These are phyloP conservation scores for Elsinoe arachidis DNA, from an alignment of 2,329 filamentous ascomycete species.

Conservation along the genomic window DNA sequence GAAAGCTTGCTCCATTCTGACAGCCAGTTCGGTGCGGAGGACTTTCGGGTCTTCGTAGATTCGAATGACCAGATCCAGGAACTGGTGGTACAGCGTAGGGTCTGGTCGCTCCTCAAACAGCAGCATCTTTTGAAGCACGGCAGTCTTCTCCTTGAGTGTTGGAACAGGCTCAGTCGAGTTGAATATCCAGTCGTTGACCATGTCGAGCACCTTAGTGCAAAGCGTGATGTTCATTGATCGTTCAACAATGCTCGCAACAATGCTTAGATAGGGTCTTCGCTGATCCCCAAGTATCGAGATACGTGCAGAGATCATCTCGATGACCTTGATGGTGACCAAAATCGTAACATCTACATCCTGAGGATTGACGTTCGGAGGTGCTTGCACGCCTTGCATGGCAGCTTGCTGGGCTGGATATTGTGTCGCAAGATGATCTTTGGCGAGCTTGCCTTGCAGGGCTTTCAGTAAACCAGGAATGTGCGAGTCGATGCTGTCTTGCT, in stretches of 20 bases:
- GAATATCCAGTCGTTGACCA: conserved; percentile 97
- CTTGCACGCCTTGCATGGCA: conserved; percentile 31
- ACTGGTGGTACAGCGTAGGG: conserved; percentile 78
- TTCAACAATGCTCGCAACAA: conserved; percentile 88
- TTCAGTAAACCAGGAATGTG: conserved; percentile 89
- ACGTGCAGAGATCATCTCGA: conserved; percentile 81
- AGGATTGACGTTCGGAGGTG: conserved; percentile 52
- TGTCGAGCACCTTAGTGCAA: conserved; percentile 84
- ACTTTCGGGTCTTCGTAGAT: conserved; percentile 98
- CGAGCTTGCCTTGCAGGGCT: conserved; percentile 81
- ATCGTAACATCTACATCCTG: conserved; percentile 85
- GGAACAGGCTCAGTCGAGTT: conserved; percentile 90
- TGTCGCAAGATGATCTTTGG: conserved; percentile 79
- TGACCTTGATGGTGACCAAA: conserved; percentile 84
- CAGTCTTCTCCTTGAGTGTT: conserved; percentile 96
- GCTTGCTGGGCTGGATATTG: conserved; percentile 53
- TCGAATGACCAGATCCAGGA: conserved; percentile 88
- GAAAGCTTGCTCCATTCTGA: conserved; percentile 96
- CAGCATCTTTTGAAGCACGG: conserved; percentile 98
- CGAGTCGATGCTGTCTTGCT: conserved; percentile 77
- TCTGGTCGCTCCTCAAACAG: conserved; percentile 83
- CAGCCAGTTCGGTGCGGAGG: conserved; percentile 86
- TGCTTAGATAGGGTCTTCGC: conserved; percentile 85
- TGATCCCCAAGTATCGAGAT: conserved; percentile 92
- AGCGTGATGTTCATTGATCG: conserved; percentile 81